Evolutionary conservation across 371 early-diverging fungal species (phyloP).

Genomic region (Syncephalastrum racemosum): DNA sequence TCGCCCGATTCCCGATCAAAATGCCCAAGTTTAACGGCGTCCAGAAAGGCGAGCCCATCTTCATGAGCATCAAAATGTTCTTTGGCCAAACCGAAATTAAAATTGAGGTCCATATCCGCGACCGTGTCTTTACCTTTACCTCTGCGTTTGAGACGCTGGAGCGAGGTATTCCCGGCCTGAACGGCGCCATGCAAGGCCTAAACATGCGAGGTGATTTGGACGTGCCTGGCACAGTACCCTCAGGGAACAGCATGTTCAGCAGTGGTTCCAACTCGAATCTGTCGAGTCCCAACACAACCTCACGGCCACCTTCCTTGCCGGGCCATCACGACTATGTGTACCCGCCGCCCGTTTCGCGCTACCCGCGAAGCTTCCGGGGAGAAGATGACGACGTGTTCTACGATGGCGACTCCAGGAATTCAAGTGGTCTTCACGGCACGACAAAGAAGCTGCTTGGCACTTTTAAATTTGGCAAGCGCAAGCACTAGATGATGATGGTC

Average conservation of each 20-base stretch:
- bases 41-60: slow-evolving; percentile 42
- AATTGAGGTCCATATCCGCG: slow-evolving; percentile 50
- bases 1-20: slow-evolving; percentile 50
- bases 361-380: slow-evolving; percentile 13
- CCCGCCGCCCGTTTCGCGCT: slow-evolving; percentile 10
- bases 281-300: slow-evolving; percentile 14
- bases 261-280: slow-evolving; percentile 8
- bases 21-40: slow-evolving; percentile 51
- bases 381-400: slow-evolving; percentile 16
- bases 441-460: slow-evolving; percentile 15
- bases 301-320: slow-evolving; percentile 13
- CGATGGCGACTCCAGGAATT: slow-evolving; percentile 15
- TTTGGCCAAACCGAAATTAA: slow-evolving; percentile 56
- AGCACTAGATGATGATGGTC: slow-evolving; percentile 3
- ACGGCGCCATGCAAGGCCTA: slow-evolving; percentile 18
- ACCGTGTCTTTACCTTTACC: slow-evolving; percentile 49
- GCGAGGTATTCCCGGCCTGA: slow-evolving; percentile 30
- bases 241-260: slow-evolving; percentile 9
- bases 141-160: slow-evolving; percentile 52
- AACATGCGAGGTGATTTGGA: slow-evolving; percentile 29
- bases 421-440: slow-evolving; percentile 12
- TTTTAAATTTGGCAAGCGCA: slow-evolving; percentile 16
- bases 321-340: slow-evolving; percentile 9
- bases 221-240: slow-evolving; percentile 1
- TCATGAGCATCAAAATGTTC: slow-evolving; percentile 57